Evolutionary conservation across 345 rosid species (phyloP).

Genomic region (Bruguiera sexangula): DNA sequence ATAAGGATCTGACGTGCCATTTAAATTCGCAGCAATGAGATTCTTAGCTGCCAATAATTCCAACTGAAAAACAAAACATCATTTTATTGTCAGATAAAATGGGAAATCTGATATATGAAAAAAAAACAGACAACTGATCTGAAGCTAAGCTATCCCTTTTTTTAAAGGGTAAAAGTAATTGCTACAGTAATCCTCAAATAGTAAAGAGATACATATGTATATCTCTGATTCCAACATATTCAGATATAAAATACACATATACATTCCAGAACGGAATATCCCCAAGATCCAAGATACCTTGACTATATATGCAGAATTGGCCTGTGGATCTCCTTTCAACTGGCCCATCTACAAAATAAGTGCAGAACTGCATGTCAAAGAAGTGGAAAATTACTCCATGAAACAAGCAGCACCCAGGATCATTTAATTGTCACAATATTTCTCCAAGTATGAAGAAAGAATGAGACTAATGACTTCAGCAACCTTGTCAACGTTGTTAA

Average conservation of each 20-base stretch:
- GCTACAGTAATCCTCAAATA: background rate
- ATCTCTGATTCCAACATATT: too few species aligned
- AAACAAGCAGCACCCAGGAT: slow-evolving; percentile 23
- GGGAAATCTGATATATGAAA: background rate
- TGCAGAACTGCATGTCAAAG: slow-evolving; percentile 86
- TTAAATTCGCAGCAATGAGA: slow-evolving; percentile 90
- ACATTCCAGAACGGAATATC: background rate
- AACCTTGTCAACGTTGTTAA: background rate
- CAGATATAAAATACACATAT: too few species aligned
- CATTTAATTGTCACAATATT: background rate
- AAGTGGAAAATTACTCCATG: slow-evolving; percentile 58
- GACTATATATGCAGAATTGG: slow-evolving; percentile 68
- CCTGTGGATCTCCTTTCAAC: slow-evolving; percentile 58
- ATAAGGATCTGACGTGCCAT: slow-evolving; percentile 98
- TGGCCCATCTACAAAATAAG: slow-evolving; percentile 81
- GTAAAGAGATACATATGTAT: background rate
- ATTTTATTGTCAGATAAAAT: background rate
- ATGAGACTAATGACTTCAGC: background rate
- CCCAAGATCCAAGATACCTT: slow-evolving; percentile 40
- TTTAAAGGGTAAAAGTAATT: background rate
- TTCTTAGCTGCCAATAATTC: slow-evolving; percentile 96
- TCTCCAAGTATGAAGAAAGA: background rate
- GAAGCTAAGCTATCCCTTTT: background rate
- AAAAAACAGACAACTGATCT: background rate
- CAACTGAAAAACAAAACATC: slow-evolving; percentile 47